Evolutionary conservation across 2,329 filamentous ascomycete species (phyloP).

Genomic region (Paecilomyces niveus): DNA sequence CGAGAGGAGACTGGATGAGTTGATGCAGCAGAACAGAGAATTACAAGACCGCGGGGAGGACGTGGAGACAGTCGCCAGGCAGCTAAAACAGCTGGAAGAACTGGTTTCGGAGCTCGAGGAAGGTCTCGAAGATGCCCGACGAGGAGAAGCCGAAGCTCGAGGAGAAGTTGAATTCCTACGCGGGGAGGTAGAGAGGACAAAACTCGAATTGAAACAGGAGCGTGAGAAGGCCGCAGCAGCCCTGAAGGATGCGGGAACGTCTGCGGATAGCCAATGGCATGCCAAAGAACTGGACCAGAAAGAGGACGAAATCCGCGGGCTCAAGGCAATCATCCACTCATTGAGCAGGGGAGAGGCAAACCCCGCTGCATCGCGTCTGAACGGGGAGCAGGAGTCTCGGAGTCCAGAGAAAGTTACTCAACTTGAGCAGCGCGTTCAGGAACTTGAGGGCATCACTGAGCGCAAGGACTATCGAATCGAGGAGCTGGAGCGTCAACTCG

Average conservation of each 20-base stretch:
- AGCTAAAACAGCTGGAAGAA: conserved; percentile 92
- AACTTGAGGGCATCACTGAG: conserved; percentile 66
- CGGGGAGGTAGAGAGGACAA: conserved; percentile 86
- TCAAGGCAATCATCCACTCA: conserved; percentile 97
- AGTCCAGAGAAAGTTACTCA: conserved; percentile 53
- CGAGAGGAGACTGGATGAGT: conserved; percentile 52
- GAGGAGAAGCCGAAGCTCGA: conserved; percentile 90
- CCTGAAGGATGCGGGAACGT: conserved; percentile 47
- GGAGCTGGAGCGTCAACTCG: conserved; percentile 77
- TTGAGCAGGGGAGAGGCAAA: conserved; percentile 59
- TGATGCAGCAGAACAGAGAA: conserved; percentile 77
- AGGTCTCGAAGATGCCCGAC: conserved; percentile 85
- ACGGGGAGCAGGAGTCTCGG: conserved; percentile 41
- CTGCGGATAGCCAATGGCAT: conserved; percentile 34
- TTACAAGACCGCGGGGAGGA: conserved; percentile 77
- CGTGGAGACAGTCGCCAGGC: conserved; percentile 81
- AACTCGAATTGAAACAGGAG: conserved; percentile 80
- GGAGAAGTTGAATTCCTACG: conserved; percentile 93
- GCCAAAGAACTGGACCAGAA: conserved; percentile 82
- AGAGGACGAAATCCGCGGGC: conserved; percentile 91
- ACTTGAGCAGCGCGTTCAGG: conserved; percentile 72
- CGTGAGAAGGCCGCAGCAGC: conserved; percentile 69
- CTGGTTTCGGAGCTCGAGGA: conserved; percentile 95
- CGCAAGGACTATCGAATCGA: conserved; percentile 69
- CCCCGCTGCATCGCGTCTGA: conserved; percentile 20